Evolutionary conservation across 306 rosid species (phyloP), one percentile per base, ranked within the genome.

Genomic region (Malus asiatica): DNA sequence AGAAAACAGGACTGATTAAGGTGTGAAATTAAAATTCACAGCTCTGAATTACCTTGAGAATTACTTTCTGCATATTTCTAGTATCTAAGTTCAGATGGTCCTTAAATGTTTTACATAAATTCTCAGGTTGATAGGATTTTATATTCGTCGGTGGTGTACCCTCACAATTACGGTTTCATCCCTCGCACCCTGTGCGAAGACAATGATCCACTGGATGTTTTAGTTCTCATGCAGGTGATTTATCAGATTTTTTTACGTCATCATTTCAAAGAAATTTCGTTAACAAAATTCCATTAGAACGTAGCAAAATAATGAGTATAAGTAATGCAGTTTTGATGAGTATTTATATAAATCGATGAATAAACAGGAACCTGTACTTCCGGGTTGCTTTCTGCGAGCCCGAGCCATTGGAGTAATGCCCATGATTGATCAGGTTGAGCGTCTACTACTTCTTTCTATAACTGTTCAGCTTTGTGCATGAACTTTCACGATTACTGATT

Each of bases 111-210:
- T 55, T 68, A n/a, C 83, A 78, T 70, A 63, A 81, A 62, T 42
- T 82, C 52, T 73, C 85, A 96, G 99, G 99, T 96, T 48, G 99
- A 96, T 83, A 93, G 99, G 6, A 75, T 96, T 81, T 72, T 96
- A 86, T 95, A 95, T 69, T 96, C 99, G 1, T 96, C 99, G 0
- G 97, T 96, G 58, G 99, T 96, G 73, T 96, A 96, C 82, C 98
- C 99, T 74, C 99, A 96, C 81, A 96, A 96, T 81, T 95, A 95
- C 52, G 99, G 99, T 63, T 95, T 95, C 70, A 84, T 95, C 60
- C 99, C 97, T 68, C 93, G 97, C 67, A 92, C 98, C 46, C 78
- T 96, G 65, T 96, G 99, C 46, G 99, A 96, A 87, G 99, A 96
- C 88, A 96, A 96, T 64, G 99, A 96, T 83, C 99, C 99, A 8